phyloP scores from a whole-genome alignment of 208 protist genomes.

The Endotrypanum monterogeii region DNA sequence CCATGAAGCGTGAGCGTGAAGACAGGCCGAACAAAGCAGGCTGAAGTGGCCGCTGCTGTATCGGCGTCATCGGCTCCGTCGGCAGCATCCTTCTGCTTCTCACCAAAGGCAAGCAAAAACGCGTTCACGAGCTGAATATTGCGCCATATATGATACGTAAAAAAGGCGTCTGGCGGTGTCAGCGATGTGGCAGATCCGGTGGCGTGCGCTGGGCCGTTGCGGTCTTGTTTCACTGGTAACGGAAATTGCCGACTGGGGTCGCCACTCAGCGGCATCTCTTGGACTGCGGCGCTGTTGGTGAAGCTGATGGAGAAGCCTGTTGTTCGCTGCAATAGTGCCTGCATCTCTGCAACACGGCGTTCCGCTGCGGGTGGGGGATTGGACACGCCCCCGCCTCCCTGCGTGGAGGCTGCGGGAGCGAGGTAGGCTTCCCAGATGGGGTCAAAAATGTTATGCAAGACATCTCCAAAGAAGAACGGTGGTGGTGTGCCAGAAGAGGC shows the following conservation, averaged over 20 bases:
- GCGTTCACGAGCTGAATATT: conserved; percentile 97
- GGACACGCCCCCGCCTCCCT: not conserved
- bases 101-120: conserved; percentile 49
- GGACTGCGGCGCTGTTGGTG: conserved; percentile 39
- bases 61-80: not conserved
- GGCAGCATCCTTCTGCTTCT: not conserved
- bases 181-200: not conserved
- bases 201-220: not conserved
- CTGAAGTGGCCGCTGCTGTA: not conserved
- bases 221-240: conserved; percentile 1
- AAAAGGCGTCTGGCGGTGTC: conserved; percentile 97
- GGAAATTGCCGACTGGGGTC: conserved; percentile 26
- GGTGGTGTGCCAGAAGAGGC: conserved; percentile 3
- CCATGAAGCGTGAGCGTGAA: conserved; percentile 46
- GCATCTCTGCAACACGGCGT: conserved; percentile 58
- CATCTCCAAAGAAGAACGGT: conserved; percentile 68
- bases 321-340: conserved; percentile 90
- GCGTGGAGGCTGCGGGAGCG: conserved; percentile 17
- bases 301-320: conserved; percentile 81
- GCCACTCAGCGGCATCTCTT: conserved; percentile 42
- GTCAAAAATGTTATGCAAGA: conserved; percentile 97
- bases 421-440: conserved; percentile 96
- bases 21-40: conserved; percentile 27
- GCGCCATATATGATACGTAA: conserved; percentile 97
- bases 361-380: not conserved